Conservation (phyloP, 148 eudicot species). For the Vaccinium macrocarpon region DNA sequence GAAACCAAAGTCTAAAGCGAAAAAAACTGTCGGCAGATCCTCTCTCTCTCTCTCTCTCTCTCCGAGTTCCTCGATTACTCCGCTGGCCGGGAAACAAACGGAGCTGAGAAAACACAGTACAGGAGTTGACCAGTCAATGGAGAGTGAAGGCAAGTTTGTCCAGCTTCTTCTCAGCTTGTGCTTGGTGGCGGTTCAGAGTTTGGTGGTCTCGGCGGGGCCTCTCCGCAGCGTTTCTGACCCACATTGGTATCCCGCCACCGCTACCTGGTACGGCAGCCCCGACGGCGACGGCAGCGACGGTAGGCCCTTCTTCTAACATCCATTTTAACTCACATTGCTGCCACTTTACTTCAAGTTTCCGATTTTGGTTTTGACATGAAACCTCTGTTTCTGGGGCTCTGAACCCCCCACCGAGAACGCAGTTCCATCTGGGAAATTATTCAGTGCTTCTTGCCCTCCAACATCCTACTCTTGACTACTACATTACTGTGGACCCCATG, state of each 20-base stretch:
- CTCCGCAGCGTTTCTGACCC: conserved; percentile 26
- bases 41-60: not conserved
- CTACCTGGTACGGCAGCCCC: conserved; percentile 96
- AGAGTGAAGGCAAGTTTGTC: not conserved
- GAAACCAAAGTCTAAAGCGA: not conserved
- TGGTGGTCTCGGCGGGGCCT: conserved; percentile 20
- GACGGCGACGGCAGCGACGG: conserved; percentile 92
- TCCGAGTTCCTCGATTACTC: conserved; percentile 5
- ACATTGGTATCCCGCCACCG: conserved; percentile 83
- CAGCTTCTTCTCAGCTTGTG: conserved; percentile 7
- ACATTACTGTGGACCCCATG: not conserved
- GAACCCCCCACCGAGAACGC: not conserved
- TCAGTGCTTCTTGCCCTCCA: no score
- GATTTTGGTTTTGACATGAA: not conserved
- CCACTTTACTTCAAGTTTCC: not conserved
- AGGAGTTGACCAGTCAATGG: not conserved
- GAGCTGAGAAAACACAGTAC: not conserved
- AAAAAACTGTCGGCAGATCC: conserved; percentile 11
- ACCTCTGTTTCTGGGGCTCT: not conserved
- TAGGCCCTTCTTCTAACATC: conserved; percentile 10
- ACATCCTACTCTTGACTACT: not conserved
- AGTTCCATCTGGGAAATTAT: not conserved
- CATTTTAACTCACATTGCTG: not conserved
- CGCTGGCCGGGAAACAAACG: conserved; percentile 7
- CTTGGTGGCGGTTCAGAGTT: conserved; percentile 6